These are phyloP conservation scores for Starmerella ratchasimensis DNA, from an alignment of 805 yeast genomes.

Conservation along the genomic window DNA sequence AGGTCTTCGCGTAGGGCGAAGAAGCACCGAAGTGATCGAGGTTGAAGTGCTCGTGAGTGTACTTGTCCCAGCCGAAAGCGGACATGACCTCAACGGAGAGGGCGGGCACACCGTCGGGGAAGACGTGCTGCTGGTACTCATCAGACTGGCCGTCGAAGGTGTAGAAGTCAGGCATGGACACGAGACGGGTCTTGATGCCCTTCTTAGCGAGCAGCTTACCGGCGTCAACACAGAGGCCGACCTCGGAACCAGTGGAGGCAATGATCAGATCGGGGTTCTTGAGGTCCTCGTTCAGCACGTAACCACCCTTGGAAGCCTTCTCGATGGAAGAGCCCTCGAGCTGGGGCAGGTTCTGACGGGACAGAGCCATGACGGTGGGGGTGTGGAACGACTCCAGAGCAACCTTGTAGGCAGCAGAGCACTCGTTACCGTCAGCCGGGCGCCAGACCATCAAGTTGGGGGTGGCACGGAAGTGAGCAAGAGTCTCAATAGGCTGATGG, in stretches of 20 bases:
- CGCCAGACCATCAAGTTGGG: slow-evolving; percentile 39
- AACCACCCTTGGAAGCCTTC: slow-evolving; percentile 92
- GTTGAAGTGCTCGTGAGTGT: slow-evolving; percentile 94
- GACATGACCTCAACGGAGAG: slow-evolving; percentile 88
- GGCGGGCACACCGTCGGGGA: slow-evolving; percentile 92
- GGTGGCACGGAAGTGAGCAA: slow-evolving; percentile 38
- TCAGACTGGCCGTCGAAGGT: slow-evolving; percentile 74
- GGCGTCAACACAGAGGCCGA: slow-evolving; percentile 66
- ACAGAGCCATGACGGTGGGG: slow-evolving; percentile 58
- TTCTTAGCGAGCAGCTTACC: slow-evolving; percentile 51
- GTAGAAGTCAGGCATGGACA: slow-evolving; percentile 83
- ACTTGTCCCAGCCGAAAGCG: slow-evolving; percentile 84
- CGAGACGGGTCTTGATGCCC: slow-evolving; percentile 68
- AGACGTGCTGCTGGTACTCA: slow-evolving; percentile 70
- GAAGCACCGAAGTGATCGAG: slow-evolving; percentile 93
- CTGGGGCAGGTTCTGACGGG: slow-evolving; percentile 78
- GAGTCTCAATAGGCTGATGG: slow-evolving; percentile 42
- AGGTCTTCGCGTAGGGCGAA: slow-evolving; percentile 73
- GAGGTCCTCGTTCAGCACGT: slow-evolving; percentile 49
- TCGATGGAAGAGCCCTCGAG: slow-evolving; percentile 83
- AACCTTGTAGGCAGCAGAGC: slow-evolving; percentile 42
- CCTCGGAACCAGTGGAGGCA: slow-evolving; percentile 92
- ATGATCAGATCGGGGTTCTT: slow-evolving; percentile 56
- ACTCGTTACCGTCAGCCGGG: slow-evolving; percentile 42
- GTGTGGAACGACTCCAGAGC: slow-evolving; percentile 45